phyloP scores from a whole-genome alignment of 305 asterid genomes.

The Fraxinus ornus region DNA sequence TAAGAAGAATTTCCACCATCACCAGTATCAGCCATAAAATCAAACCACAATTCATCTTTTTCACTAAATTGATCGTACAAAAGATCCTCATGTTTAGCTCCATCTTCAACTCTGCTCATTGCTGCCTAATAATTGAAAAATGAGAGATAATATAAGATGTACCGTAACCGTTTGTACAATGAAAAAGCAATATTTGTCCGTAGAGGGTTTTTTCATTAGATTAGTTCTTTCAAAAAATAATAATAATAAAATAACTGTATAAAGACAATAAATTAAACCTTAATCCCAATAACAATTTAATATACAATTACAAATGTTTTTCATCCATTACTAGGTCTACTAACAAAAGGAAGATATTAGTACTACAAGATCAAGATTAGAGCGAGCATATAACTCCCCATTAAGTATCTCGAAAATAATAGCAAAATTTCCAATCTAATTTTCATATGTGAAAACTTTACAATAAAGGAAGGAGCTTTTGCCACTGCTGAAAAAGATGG shows the following conservation, averaged over 20 bases:
- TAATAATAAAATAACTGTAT: not conserved
- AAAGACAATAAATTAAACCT: not conserved
- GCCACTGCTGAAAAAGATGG: not conserved
- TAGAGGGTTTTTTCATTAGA: not conserved
- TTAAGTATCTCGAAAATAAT: not conserved
- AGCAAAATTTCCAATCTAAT: not conserved
- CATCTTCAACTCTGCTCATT: conserved; percentile 84
- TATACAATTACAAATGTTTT: not conserved
- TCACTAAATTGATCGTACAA: conserved; percentile 82
- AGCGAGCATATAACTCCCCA: not conserved
- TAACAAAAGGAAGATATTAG: not conserved
- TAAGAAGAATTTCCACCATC: conserved; percentile 98
- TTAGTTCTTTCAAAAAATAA: not conserved
- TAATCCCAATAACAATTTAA: not conserved
- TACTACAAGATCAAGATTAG: not conserved
- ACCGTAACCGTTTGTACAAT: not conserved
- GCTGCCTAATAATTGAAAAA: conserved; percentile 65
- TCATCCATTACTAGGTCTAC: not conserved
- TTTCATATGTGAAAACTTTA: conserved; percentile 3
- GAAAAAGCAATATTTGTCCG: not conserved
- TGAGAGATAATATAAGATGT: not conserved
- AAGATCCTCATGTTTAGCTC: conserved; percentile 73
- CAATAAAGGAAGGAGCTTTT: not conserved
- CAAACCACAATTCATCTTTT: conserved; percentile 89
- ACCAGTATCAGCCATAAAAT: conserved; percentile 99